Evolutionary conservation across 2,329 filamentous ascomycete species (phyloP).

Genomic region (Zymoseptoria passerinii): DNA sequence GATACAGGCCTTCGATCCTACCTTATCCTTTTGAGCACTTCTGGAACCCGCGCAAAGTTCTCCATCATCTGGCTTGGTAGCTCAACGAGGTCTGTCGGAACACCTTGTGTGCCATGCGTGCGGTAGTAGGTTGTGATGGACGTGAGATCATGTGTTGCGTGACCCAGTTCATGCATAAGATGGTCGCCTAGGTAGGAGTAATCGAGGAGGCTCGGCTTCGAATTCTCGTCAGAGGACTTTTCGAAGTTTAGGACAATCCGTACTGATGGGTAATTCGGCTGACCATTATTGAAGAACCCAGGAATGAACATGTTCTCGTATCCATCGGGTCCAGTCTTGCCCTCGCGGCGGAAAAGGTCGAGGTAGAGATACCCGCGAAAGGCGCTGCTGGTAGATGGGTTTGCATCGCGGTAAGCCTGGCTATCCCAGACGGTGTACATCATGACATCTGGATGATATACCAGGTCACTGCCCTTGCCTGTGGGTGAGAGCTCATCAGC

Average conservation of each 20-base stretch:
- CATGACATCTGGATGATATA: conserved; percentile 9
- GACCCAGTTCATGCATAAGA: background rate
- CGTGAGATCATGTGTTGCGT: conserved; percentile 1
- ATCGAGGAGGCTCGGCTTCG: background rate
- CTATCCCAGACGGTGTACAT: conserved; percentile 10
- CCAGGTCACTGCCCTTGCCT: conserved; percentile 8
- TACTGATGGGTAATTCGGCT: conserved; percentile 1
- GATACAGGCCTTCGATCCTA: background rate
- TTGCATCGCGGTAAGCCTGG: background rate
- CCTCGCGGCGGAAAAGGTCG: conserved; percentile 5
- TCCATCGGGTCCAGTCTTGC: too few relatives aligned
- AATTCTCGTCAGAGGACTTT: conserved; percentile 7
- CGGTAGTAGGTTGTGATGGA: background rate
- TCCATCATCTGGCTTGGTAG: conserved; percentile 11
- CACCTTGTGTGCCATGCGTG: background rate
- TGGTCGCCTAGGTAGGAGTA: background rate
- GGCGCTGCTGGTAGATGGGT: background rate
- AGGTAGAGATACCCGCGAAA: conserved; percentile 13
- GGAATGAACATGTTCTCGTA: background rate
- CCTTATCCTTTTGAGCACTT: conserved; percentile 6
- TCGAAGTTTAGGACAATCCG: background rate
- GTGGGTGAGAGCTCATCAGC: conserved; percentile 45
- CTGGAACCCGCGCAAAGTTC: conserved; percentile 1
- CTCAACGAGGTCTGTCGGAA: conserved; percentile 6
- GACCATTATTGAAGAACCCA: background rate